Evolutionary conservation across 2,329 filamentous ascomycete genomes (phyloP), one percentile per base, ranked within the genome.

Genomic region (Colletotrichum euphorbiae): DNA sequence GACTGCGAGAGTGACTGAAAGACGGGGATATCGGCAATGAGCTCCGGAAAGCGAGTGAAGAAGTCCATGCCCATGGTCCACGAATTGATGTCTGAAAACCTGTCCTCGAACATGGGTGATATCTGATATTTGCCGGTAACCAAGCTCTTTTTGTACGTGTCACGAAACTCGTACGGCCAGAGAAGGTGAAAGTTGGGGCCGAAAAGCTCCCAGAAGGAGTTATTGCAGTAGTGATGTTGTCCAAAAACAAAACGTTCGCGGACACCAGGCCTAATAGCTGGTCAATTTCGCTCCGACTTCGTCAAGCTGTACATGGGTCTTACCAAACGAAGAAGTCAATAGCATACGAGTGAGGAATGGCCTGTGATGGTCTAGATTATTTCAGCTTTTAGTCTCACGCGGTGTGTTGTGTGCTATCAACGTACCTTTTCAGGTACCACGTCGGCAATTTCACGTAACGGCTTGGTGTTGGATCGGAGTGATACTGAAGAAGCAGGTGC

Each of bases 241-340:
- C 67, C 69, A 46, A 77, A 77, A 0, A 77, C 67, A 40, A 77
- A 75, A 3, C 75, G 75, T 31, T 77, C 75, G 12, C 75, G 67
- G 0, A 77, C 19, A 2, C 75, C 75, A 0, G 75, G 75, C 75
- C 75, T 76, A 6, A 15, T 5, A 5, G 21, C 7, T 9, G 17
- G 24, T 65, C 24, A 69, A 19, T 6, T 42, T 2, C 2, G 4
- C 8, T 54, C 4, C 8, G 15, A 28, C 40, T 11, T 7, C 1
- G n/a, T 45, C 2, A 28, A 15, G 19, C 3, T 36, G 17, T n/a
- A 7, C 3, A 2, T 8, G 9, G 4, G 1, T 54, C 71, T 15
- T 71, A 75, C 75, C 75, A 77, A 24, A 75, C 74, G 4, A 77
- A 75, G 42, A 75, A 77, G 65, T 77, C 75, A 8, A 77, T 76